A percentile compares a stretch with the other conserved stretches of the same genome.
Evolutionary conservation across 805 yeast genomes (phyloP).

Genomic region (Nakazawaea anatomiae): DNA sequence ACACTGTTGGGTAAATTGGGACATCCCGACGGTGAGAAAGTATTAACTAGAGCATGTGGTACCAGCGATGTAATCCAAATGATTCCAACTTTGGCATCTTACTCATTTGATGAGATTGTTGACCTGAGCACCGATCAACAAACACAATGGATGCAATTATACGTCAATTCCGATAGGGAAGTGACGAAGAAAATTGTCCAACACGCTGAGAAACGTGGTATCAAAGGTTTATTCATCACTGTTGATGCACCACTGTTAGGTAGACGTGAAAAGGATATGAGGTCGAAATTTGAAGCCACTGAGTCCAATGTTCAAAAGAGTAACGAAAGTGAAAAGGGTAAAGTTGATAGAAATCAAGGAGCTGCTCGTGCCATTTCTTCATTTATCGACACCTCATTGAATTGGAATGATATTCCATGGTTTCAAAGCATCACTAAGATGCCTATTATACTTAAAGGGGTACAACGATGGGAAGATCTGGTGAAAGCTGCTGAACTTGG

Average conservation of each 20-base stretch:
- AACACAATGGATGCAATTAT: conserved; percentile 84
- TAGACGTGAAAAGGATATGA: conserved; percentile 83
- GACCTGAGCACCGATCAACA: conserved; percentile 63
- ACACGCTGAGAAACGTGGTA: conserved; percentile 68
- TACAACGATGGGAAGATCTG: conserved; percentile 80
- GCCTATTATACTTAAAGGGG: conserved; percentile 75
- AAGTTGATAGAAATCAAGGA: conserved; percentile 67
- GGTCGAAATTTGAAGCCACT: conserved; percentile 48
- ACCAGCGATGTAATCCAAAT: conserved; percentile 71
- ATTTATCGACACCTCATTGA: conserved; percentile 67
- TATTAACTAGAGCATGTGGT: conserved; percentile 78
- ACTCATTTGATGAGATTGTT: conserved; percentile 80
- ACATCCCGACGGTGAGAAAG: conserved; percentile 88
- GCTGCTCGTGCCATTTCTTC: conserved; percentile 85
- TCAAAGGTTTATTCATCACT: conserved; percentile 80
- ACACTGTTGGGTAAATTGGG: conserved; percentile 92
- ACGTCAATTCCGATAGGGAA: conserved; percentile 74
- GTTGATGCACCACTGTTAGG: conserved; percentile 94
- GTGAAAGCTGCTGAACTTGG: conserved; percentile 67
- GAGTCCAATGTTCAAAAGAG: conserved; percentile 23
- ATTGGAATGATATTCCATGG: conserved; percentile 61
- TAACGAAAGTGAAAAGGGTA: conserved; percentile 36
- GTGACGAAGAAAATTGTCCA: conserved; percentile 55
- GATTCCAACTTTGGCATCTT: conserved; percentile 90
- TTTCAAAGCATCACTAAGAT: conserved; percentile 50